phyloP scores from a whole-genome alignment of 495 filamentous ascomycete species.

The Hypoxylon cercidicola region DNA sequence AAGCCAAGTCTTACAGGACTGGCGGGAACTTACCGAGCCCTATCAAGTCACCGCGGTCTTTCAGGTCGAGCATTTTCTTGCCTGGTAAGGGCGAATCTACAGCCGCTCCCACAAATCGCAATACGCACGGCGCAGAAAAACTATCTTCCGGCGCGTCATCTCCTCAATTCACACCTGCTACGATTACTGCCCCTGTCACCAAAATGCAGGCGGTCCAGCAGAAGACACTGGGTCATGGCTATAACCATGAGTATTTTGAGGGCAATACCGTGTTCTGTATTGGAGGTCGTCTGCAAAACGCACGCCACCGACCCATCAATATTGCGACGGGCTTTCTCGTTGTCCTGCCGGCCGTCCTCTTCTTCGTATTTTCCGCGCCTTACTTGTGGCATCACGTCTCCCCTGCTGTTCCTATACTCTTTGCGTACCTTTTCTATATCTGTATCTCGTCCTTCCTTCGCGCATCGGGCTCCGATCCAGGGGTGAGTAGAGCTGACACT shows the following conservation, averaged over 20 bases:
- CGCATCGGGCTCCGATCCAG: constrained; percentile 89
- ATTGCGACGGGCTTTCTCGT: constrained; percentile 84
- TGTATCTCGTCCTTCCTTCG: constrained; percentile 94
- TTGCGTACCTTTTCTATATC: constrained; percentile 88
- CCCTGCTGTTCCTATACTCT: constrained; percentile 89
- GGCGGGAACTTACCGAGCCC: constrained; percentile 60
- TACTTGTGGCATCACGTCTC: constrained; percentile 93
- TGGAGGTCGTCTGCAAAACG: constrained; percentile 87
- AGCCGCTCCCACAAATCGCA: constrained; percentile 60
- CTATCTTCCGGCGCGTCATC: constrained; percentile 81
- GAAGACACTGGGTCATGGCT: constrained; percentile 62
- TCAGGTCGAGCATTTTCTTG: constrained; percentile 73
- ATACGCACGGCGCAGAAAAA: constrained; percentile 74
- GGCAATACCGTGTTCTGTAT: constrained; percentile 92
- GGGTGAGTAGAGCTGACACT: constrained; percentile 67
- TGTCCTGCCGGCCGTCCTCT: constrained; percentile 78
- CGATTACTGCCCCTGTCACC: constrained; percentile 37
- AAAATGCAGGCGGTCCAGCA: constrained; percentile 39
- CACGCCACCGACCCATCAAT: constrained; percentile 89
- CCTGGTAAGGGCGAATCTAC: constrained; percentile 59
- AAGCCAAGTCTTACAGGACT: constrained; percentile 57
- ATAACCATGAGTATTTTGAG: constrained; percentile 89
- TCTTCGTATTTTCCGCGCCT: constrained; percentile 86
- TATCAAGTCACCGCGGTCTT: constrained; percentile 76
- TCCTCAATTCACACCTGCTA: constrained; percentile 62